These are phyloP conservation scores for Aquilaria sinensis DNA, from an alignment of 345 rosid species.

Conservation along the genomic window DNA sequence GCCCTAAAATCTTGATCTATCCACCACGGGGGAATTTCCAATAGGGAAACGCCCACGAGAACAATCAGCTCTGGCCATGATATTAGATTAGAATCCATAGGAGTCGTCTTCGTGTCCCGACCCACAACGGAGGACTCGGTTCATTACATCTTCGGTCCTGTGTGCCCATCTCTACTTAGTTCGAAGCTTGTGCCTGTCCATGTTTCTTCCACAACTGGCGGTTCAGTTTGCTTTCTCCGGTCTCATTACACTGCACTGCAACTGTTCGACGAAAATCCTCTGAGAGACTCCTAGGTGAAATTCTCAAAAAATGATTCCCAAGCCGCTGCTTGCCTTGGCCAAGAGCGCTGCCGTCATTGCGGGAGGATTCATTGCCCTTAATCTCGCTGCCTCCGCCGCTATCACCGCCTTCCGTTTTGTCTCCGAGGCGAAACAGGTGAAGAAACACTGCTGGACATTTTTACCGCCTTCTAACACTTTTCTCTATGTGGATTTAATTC, in stretches of 20 bases:
- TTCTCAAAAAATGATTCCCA: conserved; percentile 35
- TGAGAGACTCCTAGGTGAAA: conserved; percentile 15
- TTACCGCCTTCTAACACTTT: not conserved
- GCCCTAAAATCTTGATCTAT: too few species aligned
- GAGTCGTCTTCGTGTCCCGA: too few species aligned
- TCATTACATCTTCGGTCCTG: too few species aligned
- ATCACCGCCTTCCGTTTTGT: conserved; percentile 31
- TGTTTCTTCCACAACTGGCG: too few species aligned
- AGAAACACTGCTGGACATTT: not conserved
- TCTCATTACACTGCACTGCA: conserved; percentile 6
- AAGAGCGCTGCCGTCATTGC: conserved; percentile 27
- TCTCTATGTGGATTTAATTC: not conserved
- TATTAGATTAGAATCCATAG: too few species aligned
- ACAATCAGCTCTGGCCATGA: too few species aligned
- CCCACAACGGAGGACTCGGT: too few species aligned
- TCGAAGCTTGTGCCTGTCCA: too few species aligned
- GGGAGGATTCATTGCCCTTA: conserved; percentile 41
- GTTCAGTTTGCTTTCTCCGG: not conserved
- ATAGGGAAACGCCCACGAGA: too few species aligned
- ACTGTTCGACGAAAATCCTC: conserved; percentile 35
- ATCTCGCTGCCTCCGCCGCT: conserved; percentile 33
- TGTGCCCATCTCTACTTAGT: too few species aligned
- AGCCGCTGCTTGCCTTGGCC: conserved; percentile 31
- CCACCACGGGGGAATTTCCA: too few species aligned
- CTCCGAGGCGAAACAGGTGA: conserved; percentile 38